These are phyloP conservation scores for Camellia granthamiana DNA, from an alignment of 148 eudicot genomes.

Conservation along the genomic window DNA sequence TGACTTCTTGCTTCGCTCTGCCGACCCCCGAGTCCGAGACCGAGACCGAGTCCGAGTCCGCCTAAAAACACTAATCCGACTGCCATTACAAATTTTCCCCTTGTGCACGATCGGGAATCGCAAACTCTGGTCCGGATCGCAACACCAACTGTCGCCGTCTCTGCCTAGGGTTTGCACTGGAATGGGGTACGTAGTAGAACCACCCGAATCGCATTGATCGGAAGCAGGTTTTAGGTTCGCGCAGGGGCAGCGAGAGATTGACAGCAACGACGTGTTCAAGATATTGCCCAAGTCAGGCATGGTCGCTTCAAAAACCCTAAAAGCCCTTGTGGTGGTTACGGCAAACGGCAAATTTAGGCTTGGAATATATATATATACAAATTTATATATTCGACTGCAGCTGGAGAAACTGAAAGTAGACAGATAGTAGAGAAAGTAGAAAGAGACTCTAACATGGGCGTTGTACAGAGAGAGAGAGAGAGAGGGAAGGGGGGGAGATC, in stretches of 20 bases:
- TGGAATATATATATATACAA: neutral
- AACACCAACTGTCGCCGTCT: conserved; percentile 9
- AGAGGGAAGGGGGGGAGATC: too few species aligned
- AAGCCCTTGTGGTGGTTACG: neutral
- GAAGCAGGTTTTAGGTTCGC: conserved; percentile 20
- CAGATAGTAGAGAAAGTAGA: neutral
- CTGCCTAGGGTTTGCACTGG: conserved; percentile 35
- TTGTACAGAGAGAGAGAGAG: conserved; percentile 6
- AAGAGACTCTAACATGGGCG: neutral
- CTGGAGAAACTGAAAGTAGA: neutral
- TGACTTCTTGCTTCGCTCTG: conserved; percentile 20
- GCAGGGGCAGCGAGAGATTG: conserved; percentile 21
- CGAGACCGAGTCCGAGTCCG: conserved; percentile 10
- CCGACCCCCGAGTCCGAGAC: conserved; percentile 11
- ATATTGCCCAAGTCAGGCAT: conserved; percentile 45
- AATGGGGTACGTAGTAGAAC: conserved; percentile 10
- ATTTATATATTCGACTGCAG: neutral
- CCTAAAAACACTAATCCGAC: conserved; percentile 28
- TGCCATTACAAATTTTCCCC: neutral
- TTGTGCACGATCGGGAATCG: conserved; percentile 12
- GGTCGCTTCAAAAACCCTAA: conserved; percentile 3
- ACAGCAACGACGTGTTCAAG: conserved; percentile 25
- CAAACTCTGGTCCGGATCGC: conserved; percentile 9
- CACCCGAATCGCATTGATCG: conserved; percentile 12
- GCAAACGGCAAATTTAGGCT: neutral